Evolutionary conservation across 768 basidiomycete species (phyloP).

Genomic region (Lactifluus hygrophoroides): DNA sequence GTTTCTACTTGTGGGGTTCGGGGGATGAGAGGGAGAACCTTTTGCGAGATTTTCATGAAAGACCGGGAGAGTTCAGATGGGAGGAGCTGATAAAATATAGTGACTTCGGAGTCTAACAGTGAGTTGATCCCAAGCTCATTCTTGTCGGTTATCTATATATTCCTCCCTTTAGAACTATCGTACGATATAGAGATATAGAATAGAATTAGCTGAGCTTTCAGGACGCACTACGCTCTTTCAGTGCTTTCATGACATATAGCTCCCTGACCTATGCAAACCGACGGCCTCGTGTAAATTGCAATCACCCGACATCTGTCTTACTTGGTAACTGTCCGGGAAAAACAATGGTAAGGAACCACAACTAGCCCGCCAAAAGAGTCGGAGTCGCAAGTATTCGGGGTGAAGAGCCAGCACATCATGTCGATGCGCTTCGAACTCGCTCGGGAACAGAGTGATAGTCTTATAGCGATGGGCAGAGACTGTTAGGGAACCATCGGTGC

Average conservation of each 20-base stretch:
- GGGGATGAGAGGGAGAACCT: slow-evolving; percentile 39
- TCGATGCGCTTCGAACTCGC: neutral
- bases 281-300: neutral
- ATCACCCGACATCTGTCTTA: neutral
- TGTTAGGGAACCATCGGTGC: neutral
- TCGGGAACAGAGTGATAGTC: neutral
- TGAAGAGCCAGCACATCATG: neutral
- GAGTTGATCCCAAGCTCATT: neutral
- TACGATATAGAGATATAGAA: neutral
- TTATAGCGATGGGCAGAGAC: neutral
- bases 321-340: neutral
- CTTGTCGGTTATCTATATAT: neutral
- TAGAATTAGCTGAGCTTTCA: neutral
- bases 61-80: slow-evolving; percentile 75
- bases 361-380: neutral
- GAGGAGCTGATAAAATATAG: slow-evolving; percentile 57
- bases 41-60: slow-evolving; percentile 67
- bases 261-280: neutral
- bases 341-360: neutral
- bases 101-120: slow-evolving; percentile 8
- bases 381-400: neutral
- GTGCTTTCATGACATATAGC: neutral
- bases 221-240: neutral
- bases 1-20: slow-evolving; percentile 69
- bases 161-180: neutral